Evolutionary conservation across 768 basidiomycete genomes (phyloP).

Genomic region (Trametes cubensis): DNA sequence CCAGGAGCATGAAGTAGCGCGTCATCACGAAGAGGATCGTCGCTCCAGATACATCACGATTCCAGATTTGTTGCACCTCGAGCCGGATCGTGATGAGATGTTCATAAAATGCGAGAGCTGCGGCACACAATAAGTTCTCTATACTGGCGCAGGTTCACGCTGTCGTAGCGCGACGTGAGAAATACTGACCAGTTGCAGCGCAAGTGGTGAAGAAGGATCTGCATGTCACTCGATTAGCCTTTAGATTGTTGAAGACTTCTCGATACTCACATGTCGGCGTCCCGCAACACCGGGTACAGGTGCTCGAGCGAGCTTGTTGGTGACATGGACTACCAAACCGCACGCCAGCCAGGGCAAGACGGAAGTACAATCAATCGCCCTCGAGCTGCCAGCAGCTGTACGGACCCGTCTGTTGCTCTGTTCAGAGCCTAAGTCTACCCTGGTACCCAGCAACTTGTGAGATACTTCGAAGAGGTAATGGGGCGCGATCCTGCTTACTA

Average conservation of each 20-base stretch:
- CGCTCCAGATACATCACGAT: constrained; percentile 11
- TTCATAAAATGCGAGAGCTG: constrained; percentile 23
- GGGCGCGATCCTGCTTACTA: no score
- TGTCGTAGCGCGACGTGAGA: neutral
- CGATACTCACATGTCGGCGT: constrained; percentile 16
- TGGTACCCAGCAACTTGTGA: no score
- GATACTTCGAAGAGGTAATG: no score
- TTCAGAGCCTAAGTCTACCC: no score
- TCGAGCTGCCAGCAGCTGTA: constrained; percentile 10
- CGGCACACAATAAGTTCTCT: neutral
- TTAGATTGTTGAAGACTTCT: no score
- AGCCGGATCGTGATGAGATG: constrained; percentile 18
- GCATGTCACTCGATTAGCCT: neutral
- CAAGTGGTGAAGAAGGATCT: constrained; percentile 20
- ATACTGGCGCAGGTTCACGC: no score
- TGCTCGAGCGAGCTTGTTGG: neutral
- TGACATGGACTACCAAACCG: constrained; percentile 2
- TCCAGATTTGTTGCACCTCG: constrained; percentile 26
- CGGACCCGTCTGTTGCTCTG: neutral
- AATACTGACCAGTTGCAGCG: constrained; percentile 17
- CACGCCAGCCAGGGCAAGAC: neutral
- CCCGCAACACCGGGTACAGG: constrained; percentile 5
- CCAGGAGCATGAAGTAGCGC: constrained; percentile 21
- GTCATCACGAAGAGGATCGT: constrained; percentile 20
- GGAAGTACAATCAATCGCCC: neutral